These are phyloP conservation scores for Russula compacta DNA, from an alignment of 768 basidiomycete genomes.

Conservation along the genomic window DNA sequence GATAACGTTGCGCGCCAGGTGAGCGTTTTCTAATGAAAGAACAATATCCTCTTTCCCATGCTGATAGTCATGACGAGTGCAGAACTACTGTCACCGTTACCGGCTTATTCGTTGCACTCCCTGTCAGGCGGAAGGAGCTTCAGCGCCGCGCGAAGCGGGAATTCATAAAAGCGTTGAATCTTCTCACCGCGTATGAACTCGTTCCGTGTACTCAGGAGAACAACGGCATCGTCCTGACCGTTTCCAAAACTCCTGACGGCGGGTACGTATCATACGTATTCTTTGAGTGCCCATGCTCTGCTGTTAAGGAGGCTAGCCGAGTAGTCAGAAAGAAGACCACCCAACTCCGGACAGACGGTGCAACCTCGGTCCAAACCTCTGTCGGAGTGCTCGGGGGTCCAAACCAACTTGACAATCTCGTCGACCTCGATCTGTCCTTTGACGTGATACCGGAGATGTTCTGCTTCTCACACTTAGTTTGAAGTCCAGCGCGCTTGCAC, in stretches of 20 bases:
- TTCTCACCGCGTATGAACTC: slow-evolving; percentile 81
- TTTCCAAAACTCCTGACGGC: slow-evolving; percentile 56
- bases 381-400: slow-evolving; percentile 78
- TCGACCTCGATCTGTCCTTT: slow-evolving; percentile 64
- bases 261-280: slow-evolving; percentile 52
- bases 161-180: slow-evolving; percentile 70
- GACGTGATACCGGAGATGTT: slow-evolving; percentile 58
- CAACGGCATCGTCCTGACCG: slow-evolving; percentile 64
- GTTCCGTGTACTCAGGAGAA: slow-evolving; percentile 58
- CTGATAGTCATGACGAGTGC: slow-evolving; percentile 37
- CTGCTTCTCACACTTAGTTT: too few species aligned
- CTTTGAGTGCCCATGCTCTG: background rate
- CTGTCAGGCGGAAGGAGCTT: slow-evolving; percentile 88
- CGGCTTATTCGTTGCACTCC: slow-evolving; percentile 69
- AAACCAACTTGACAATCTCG: slow-evolving; percentile 64
- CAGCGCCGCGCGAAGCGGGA: slow-evolving; percentile 85
- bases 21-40: background rate
- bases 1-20: slow-evolving; percentile 44
- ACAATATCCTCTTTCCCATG: background rate
- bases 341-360: slow-evolving; percentile 67
- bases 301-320: background rate
- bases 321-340: slow-evolving; percentile 46
- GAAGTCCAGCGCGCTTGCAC: too few species aligned
- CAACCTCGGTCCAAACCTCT: slow-evolving; percentile 49
- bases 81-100: slow-evolving; percentile 77